Evolutionary conservation across 2,329 filamentous ascomycete genomes (phyloP).

Genomic region (Exophiala aquamarina): DNA sequence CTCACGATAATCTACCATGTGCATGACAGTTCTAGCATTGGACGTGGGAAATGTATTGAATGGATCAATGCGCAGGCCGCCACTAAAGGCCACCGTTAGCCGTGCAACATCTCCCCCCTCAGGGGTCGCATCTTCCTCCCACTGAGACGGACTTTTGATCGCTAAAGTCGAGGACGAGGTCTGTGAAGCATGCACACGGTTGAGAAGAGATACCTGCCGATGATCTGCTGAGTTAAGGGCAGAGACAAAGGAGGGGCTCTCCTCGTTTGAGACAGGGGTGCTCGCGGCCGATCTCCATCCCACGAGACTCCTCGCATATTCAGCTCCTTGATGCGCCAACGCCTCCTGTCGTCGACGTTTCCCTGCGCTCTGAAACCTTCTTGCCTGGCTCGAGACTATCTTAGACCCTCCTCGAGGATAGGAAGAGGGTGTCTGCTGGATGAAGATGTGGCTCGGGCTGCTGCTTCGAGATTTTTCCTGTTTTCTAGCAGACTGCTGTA

Average conservation of each 20-base stretch:
- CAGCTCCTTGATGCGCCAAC: conserved; percentile 9
- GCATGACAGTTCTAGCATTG: conserved; percentile 12
- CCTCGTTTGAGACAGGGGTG: background rate
- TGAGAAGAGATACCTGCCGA: too few species aligned
- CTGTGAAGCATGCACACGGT: too few species aligned
- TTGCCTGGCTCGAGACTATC: conserved; percentile 16
- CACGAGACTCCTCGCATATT: conserved; percentile 17
- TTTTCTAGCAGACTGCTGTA: too few species aligned
- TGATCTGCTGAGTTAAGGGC: too few species aligned
- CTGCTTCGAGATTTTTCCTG: conserved; percentile 4
- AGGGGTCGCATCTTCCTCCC: background rate
- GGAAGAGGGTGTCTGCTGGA: conserved; percentile 9
- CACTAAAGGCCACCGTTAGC: conserved; percentile 5
- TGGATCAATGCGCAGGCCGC: conserved; percentile 10
- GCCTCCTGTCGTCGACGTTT: conserved; percentile 12
- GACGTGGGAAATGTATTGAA: conserved; percentile 11
- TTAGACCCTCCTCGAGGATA: conserved; percentile 5
- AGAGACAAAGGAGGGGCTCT: too few species aligned
- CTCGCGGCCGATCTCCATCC: conserved; percentile 12
- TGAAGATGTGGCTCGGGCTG: conserved; percentile 13
- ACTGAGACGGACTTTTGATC: background rate
- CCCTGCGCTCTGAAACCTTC: conserved; percentile 13
- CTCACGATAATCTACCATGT: conserved; percentile 18
- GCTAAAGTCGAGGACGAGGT: too few species aligned
- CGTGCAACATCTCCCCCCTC: background rate